Base-by-base conservation (phyloP, 805 yeast species). In the Nakazawaea ernobii region DNA sequence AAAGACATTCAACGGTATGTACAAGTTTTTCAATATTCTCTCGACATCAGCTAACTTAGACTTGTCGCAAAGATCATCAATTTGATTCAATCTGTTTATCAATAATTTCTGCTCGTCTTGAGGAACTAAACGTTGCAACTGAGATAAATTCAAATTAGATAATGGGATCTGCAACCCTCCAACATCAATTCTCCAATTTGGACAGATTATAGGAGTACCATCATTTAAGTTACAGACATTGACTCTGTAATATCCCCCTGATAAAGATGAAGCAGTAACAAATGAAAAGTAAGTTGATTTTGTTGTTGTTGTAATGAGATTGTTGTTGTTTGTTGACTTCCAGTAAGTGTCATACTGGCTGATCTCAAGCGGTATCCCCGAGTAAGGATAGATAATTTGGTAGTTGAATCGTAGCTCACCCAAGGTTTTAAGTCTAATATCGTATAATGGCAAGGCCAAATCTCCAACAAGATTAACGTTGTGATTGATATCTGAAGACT, bases 311-410 rank as follows among this genome's bases (percentile, higher is more conserved):
- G 41, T 26, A 8, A 28, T 20, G n/a, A 30, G 14, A 11, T 39
- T 37, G 38, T 70, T 63, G 35, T 78, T 79, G 39, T 84, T 77
- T 0, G 97, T 86, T 0, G 96, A 84, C 65, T 91, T 94, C 99
- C 99, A 92, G 66, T 92, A 92, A 0, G 98, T 92, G 59, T 91
- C 97, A 61, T 86, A 90, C 67, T 89, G 88, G 9, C 95, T 83
- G 38, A 95, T 85, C 63, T 91, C 97, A 49, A 92, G 68, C 4
- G 95, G 84, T 0, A 67, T 68, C 6, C 97, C 97, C 6, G 82
- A 73, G 60, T 84, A 94, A n/a, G 99, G 97, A 61, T 82, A 82
- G 43, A 92, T 87, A 2, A 92, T 78, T 57, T 88, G 91, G 65
- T 82, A 89, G 52, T 80, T 78, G 64, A 91, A 86, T 33, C 75